These are phyloP conservation scores for Excoecaria cochinchinensis DNA, from an alignment of 345 rosid genomes.

Conservation along the genomic window DNA sequence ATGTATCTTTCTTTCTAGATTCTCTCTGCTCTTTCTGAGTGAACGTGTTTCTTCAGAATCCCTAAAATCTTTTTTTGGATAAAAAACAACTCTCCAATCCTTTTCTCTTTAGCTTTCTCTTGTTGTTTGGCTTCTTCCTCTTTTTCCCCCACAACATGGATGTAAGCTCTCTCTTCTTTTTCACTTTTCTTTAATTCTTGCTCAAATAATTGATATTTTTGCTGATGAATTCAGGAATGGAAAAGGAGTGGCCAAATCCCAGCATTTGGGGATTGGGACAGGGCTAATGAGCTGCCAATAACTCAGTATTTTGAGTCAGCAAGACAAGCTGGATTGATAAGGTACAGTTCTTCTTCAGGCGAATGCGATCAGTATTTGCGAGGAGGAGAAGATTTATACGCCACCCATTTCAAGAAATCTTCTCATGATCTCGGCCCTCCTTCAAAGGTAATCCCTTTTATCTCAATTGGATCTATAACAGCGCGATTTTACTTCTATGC, in stretches of 20 bases:
- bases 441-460: constrained; percentile 33
- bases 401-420: constrained; percentile 29
- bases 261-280: constrained; percentile 87
- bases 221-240: constrained; percentile 24
- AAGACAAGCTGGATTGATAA: constrained; percentile 80
- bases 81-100: background rate
- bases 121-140: background rate
- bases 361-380: constrained; percentile 41
- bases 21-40: constrained; percentile 24
- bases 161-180: constrained; percentile 16
- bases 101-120: background rate
- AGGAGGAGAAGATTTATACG: constrained; percentile 20
- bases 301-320: constrained; percentile 93
- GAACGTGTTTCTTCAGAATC: constrained; percentile 18
- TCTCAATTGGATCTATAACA: background rate
- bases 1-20: constrained; percentile 28
- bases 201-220: background rate
- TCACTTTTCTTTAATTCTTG: background rate
- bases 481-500: background rate
- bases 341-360: constrained; percentile 60
- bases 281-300: constrained; percentile 77
- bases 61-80: background rate
- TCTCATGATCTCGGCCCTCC: constrained; percentile 29
- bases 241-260: constrained; percentile 86
- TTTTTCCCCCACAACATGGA: constrained; percentile 16